A percentile compares a stretch with the other conserved stretches of the same genome.
These are phyloP conservation scores for Elsinoe fawcettii DNA, from an alignment of 2,329 filamentous ascomycete species.

Conservation along the genomic window DNA sequence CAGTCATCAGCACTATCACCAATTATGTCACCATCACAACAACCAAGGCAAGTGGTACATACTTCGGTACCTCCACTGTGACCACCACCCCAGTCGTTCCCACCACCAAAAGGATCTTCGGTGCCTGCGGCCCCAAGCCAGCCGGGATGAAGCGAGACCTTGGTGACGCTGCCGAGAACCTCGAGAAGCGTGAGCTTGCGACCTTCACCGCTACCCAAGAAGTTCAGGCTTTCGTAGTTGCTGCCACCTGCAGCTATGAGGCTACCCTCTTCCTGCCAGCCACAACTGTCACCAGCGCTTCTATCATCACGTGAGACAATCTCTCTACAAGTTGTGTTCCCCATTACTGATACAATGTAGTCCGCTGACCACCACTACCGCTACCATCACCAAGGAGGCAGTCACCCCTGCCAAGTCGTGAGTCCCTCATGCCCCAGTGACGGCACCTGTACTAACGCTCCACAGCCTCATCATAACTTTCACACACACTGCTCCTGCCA, in stretches of 20 bases:
- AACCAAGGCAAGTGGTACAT: neutral
- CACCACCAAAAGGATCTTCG: neutral
- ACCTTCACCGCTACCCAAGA: neutral
- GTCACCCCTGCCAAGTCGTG: neutral
- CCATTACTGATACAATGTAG: neutral
- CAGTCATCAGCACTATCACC: neutral
- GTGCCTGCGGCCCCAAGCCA: neutral
- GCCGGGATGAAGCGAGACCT: slow-evolving; percentile 1
- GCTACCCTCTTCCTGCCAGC: neutral
- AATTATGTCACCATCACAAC: neutral
- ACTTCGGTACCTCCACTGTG: neutral
- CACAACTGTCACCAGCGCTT: neutral
- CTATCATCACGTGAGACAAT: neutral
- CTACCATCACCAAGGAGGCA: neutral
- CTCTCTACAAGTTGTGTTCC: neutral
- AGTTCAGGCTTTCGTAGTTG: neutral
- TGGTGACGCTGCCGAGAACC: neutral
- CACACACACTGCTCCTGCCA: neutral
- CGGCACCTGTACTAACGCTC: neutral
- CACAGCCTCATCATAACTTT: neutral
- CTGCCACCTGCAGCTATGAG: neutral
- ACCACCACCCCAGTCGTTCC: neutral
- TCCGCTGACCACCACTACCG: neutral
- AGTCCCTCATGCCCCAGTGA: neutral
- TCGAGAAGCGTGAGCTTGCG: neutral